Conservation (phyloP, 768 basidiomycete species). For the Paxillus ammoniavirescens region DNA sequence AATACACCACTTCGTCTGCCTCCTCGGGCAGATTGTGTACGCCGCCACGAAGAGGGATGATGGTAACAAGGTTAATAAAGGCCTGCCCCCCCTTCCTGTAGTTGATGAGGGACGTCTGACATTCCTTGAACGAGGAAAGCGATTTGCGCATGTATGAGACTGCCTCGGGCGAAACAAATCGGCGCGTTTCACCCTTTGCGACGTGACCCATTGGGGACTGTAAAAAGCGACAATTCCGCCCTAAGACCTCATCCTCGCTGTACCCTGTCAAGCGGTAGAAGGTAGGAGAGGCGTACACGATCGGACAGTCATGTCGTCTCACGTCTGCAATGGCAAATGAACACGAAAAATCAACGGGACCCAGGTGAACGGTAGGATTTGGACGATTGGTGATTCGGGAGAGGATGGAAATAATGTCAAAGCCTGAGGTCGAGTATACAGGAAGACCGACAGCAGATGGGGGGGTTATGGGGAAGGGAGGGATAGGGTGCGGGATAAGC, state of each 20-base stretch:
- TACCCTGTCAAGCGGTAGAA: conserved; percentile 83
- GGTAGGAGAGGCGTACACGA: conserved; percentile 87
- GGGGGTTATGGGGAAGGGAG: conserved; percentile 11
- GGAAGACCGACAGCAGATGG: conserved; percentile 43
- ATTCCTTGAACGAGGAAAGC: conserved; percentile 76
- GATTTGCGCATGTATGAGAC: conserved; percentile 68
- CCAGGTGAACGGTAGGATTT: conserved; percentile 73
- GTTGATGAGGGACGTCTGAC: conserved; percentile 85
- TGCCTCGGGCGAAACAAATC: conserved; percentile 60
- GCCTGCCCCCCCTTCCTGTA: conserved; percentile 81
- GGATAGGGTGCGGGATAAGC: neutral
- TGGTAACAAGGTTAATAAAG: conserved; percentile 90
- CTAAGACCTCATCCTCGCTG: conserved; percentile 70
- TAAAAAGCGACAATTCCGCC: conserved; percentile 88
- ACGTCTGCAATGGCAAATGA: conserved; percentile 91
- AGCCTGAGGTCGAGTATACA: conserved; percentile 88
- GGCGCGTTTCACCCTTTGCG: conserved; percentile 50
- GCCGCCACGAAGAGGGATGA: conserved; percentile 82
- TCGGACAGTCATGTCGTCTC: conserved; percentile 75
- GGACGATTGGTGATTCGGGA: conserved; percentile 73
- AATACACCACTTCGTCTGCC: conserved; percentile 73
- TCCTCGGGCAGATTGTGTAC: conserved; percentile 45
- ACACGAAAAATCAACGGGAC: conserved; percentile 90
- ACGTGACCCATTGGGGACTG: conserved; percentile 71
- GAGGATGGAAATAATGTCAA: conserved; percentile 83